Evolutionary conservation across 768 basidiomycete species (phyloP).

Genomic region (Lactifluus rugatus): DNA sequence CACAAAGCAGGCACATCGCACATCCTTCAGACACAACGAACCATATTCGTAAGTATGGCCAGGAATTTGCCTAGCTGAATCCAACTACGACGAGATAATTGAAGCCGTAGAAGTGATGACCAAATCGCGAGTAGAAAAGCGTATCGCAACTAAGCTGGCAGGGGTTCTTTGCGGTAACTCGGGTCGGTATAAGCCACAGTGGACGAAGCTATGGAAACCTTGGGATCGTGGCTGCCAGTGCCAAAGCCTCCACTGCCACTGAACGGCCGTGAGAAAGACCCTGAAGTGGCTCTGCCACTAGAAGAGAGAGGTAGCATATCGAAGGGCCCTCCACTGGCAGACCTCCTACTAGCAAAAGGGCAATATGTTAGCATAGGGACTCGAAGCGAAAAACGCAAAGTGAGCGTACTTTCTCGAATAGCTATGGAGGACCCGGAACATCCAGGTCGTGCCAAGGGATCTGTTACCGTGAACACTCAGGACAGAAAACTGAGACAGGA

Average conservation of each 20-base stretch:
- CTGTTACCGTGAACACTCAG: background rate
- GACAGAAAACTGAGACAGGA: background rate
- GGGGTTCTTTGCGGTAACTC: background rate
- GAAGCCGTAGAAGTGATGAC: too few species aligned
- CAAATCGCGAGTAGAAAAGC: background rate
- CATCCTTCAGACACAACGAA: too few species aligned
- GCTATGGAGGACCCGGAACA: slow-evolving; percentile 1
- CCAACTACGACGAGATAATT: too few species aligned
- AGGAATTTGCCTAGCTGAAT: too few species aligned
- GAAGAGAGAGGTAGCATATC: too few species aligned
- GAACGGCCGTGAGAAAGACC: background rate
- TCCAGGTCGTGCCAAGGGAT: background rate
- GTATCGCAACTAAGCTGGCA: background rate
- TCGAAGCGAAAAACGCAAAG: background rate
- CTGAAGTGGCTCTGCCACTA: background rate
- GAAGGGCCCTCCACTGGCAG: background rate
- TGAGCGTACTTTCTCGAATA: background rate
- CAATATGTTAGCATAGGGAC: background rate
- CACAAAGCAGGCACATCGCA: too few species aligned
- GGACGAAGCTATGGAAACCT: background rate
- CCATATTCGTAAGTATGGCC: too few species aligned
- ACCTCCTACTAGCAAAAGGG: background rate
- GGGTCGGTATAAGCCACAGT: background rate
- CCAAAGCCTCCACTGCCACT: background rate
- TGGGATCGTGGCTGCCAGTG: background rate